These are phyloP conservation scores for Nitzschia inconspicua DNA, from an alignment of 108 stramenopile genomes.

Conservation along the genomic window DNA sequence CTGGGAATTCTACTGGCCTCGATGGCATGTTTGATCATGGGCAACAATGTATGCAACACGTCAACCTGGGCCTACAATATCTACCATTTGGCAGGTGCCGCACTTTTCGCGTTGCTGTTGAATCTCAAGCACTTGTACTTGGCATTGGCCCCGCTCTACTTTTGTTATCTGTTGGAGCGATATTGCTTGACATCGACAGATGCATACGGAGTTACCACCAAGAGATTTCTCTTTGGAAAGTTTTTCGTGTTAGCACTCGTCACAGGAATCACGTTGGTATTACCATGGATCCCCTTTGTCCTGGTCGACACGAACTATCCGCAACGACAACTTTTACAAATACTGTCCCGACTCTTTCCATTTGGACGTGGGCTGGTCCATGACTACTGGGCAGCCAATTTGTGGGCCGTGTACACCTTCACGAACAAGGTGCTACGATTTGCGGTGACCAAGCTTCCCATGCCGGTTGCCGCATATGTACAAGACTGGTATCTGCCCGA, in stretches of 20 bases:
- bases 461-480: neutral
- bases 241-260: conserved; percentile 55
- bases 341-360: conserved; percentile 88
- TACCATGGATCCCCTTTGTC: conserved; percentile 72
- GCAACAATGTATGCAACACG: conserved; percentile 12
- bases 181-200: conserved; percentile 54
- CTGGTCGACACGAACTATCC: conserved; percentile 17
- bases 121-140: conserved; percentile 94
- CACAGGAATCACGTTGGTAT: conserved; percentile 48
- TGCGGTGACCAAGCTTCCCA: neutral
- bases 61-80: conserved; percentile 12
- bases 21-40: conserved; percentile 56
- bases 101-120: conserved; percentile 71
- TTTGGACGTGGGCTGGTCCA: conserved; percentile 94
- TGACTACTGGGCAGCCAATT: conserved; percentile 98
- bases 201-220: neutral
- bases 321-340: conserved; percentile 55
- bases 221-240: conserved; percentile 36
- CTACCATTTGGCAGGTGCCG: conserved; percentile 50
- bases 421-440: conserved; percentile 47
- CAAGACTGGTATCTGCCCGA: conserved; percentile 50
- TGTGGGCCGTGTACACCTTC: conserved; percentile 90
- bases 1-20: conserved; percentile 83
- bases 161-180: conserved; percentile 66
- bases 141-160: conserved; percentile 84